Evolutionary conservation across 441 rosid genomes (phyloP), one percentile per base, ranked within the genome.

Genomic region (Melastoma candidum): DNA sequence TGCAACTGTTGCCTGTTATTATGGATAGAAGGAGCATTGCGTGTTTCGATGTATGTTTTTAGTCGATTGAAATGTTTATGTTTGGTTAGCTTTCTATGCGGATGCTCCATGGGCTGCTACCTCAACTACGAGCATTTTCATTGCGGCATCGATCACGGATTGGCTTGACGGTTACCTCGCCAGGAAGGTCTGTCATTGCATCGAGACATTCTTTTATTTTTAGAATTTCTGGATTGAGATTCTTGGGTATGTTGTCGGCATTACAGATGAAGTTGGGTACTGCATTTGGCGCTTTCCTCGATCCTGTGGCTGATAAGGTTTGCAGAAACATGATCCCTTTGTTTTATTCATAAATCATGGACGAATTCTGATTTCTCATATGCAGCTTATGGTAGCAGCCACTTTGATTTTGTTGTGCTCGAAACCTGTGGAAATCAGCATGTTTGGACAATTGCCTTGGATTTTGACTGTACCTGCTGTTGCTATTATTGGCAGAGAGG

Each of bases 91-190:
- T 3, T 36, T 36, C 7, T 36, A 36, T 4, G 41, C 7, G 7
- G 41, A 36, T 4, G 41, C 41, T 2, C 1, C 41, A 86, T 88
- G 82, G 94, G 96, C 85, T 9, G 84, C 72, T 58, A 85, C 94
- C 12, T 84, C 92, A 8, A 92, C 98, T 14, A 85, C 97, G 11
- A 75, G 89, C 65, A 79, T 92, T 60, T 92, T 92, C 63, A 71
- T 92, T 58, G 87, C 82, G 24, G 97, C 98, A 22, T 90, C 98
- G 10, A 63, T 92, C 58, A 92, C 98, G 4, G 98, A 92, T 68
- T 92, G 97, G 98, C 97, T 92, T 39, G 98, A 92, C 53, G 98
- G 98, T n/a, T 92, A 92, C 69, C 69, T 92, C 58, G 98, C 98
- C 1, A 68, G 96, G 36, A 92, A 80, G 92, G 98, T 92, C 41